Percentiles rank a stretch among this genome's conserved stretches.
Evolutionary conservation across 164 flowering plant species (phyloP).

Genomic region (Chloranthus sessilifolius): DNA sequence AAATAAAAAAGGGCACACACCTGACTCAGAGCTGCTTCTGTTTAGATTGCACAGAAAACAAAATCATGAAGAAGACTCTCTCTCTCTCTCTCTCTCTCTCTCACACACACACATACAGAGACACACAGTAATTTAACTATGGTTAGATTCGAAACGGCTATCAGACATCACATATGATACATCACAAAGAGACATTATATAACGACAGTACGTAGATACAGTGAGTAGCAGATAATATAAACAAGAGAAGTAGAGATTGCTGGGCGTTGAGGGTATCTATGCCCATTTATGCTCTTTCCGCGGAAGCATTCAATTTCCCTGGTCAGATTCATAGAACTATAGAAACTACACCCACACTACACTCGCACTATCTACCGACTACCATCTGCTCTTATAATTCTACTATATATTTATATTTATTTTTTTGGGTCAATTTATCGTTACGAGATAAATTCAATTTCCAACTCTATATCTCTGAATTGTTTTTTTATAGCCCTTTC

Average conservation of each 20-base stretch:
- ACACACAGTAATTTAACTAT: neutral
- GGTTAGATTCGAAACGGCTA: neutral
- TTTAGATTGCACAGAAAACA: neutral
- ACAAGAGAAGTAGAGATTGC: neutral
- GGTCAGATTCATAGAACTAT: slow-evolving; percentile 10
- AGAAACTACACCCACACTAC: too few relatives aligned
- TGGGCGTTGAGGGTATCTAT: neutral
- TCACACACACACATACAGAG: neutral
- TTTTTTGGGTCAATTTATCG: too few relatives aligned
- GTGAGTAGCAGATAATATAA: neutral
- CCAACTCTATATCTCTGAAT: too few relatives aligned
- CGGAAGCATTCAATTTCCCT: slow-evolving; percentile 6
- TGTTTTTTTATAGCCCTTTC: too few relatives aligned
- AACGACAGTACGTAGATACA: neutral
- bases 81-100: slow-evolving; percentile 4
- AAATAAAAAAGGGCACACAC: slow-evolving; percentile 2
- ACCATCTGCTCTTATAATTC: too few relatives aligned
- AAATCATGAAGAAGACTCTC: neutral
- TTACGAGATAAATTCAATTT: too few relatives aligned
- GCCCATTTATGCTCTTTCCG: neutral
- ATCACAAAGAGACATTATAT: slow-evolving; percentile 1
- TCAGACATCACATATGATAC: slow-evolving; percentile 1
- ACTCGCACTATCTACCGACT: too few relatives aligned
- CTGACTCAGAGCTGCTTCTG: slow-evolving; percentile 5
- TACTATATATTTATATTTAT: too few relatives aligned